Evolutionary conservation across 129 eudicot species (phyloP), one percentile per base, ranked within the genome.

Genomic region (Heracleum sosnowskyi): DNA sequence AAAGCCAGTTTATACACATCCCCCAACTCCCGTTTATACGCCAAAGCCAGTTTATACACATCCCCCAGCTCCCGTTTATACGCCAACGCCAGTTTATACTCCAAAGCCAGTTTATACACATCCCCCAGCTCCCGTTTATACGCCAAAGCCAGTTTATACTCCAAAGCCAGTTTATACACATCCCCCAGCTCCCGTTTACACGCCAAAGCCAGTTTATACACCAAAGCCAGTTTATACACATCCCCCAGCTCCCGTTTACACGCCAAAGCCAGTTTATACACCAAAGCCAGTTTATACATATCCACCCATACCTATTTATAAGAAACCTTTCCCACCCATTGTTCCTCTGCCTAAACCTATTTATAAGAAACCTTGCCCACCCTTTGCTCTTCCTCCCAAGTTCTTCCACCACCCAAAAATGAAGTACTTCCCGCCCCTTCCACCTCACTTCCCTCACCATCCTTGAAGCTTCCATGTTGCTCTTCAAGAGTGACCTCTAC

Each of bases 21-120:
- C 88, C 24, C 79, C 86, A 6, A 77, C 53, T 44, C 90, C 90
- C 0, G 33, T 79, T 1, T 79, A 83, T 73, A 69, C 64, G 12
- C 85, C 85, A 33, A 57, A 77, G 63, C 77, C 81, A 2, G 51
- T 60, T n/a, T n/a, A 60, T 60, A 60, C 68, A 49, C 76, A 80
- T 31, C 77, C 77, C 4, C 55, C 82, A 22, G 46, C 12, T 3
- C 86, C 86, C 3, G 49, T 75, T 17, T 74, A 81, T 17, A 55
- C 76, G 76, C 86, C 86, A 47, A 75, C 24, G 60, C 83, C 82
- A 0, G 73, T 49, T 20, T 75, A 44, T 20, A 47, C 81, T 45
- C 77, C 83, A 49, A 66, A 4, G 0, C 83, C 86, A 0, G 76
- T 40, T 29, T 64, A 64, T 12, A 73, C 74, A 45, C 76, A 80